phyloP scores from a whole-genome alignment of 2,329 filamentous ascomycete genomes.

The Alternaria solani region DNA sequence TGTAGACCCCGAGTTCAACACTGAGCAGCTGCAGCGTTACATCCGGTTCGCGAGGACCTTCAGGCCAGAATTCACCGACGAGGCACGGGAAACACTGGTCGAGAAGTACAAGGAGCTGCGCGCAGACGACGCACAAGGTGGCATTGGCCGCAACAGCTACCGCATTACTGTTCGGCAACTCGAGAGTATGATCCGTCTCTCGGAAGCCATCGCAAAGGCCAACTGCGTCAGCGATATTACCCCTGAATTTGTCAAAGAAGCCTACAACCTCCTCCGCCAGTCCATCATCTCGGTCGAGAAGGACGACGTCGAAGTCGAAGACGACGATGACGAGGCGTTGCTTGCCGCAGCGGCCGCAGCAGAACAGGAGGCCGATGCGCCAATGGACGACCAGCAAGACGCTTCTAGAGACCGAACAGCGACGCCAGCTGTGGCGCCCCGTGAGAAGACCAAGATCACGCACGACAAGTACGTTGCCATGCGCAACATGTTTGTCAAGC shows the following conservation, averaged over 20 bases:
- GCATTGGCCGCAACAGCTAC: constrained; percentile 93
- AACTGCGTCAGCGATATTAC: constrained; percentile 94
- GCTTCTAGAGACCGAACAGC: constrained; percentile 46
- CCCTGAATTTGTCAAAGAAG: constrained; percentile 85
- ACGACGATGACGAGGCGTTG: constrained; percentile 72
- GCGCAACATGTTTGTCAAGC: constrained; percentile 82
- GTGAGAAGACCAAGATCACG: constrained; percentile 83
- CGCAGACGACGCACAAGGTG: constrained; percentile 91
- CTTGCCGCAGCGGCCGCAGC: constrained; percentile 61
- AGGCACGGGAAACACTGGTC: constrained; percentile 85
- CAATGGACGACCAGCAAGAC: constrained; percentile 46
- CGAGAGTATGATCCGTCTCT: constrained; percentile 93
- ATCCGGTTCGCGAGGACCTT: constrained; percentile 97
- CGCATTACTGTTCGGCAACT: constrained; percentile 96
- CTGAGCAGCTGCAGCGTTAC: constrained; percentile 94
- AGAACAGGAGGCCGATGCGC: constrained; percentile 53
- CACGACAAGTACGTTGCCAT: constrained; percentile 95
- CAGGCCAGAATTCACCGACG: constrained; percentile 87
- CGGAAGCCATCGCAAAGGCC: constrained; percentile 97
- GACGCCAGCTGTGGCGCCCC: constrained; percentile 49
- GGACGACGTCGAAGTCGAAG: constrained; percentile 94
- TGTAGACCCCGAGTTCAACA: constrained; percentile 91
- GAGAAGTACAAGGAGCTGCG: constrained; percentile 95
- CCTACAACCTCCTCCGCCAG: constrained; percentile 87
- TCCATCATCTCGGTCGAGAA: constrained; percentile 98